A percentile compares a stretch with the other conserved stretches of the same genome.
Evolutionary conservation across 805 yeast species (phyloP).

Genomic region (Soucietia sequanensis): DNA sequence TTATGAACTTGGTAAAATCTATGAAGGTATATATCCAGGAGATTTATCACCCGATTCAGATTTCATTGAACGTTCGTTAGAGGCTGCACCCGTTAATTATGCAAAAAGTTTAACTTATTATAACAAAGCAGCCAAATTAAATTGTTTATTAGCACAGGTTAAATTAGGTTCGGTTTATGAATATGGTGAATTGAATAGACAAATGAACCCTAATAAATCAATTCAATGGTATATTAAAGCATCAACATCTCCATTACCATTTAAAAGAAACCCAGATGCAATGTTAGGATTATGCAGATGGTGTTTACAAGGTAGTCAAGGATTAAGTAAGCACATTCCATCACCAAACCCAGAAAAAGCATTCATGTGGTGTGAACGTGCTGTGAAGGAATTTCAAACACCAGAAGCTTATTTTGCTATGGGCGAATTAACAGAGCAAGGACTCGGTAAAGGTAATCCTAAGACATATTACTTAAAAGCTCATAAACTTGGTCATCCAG

Average conservation of each 20-base stretch:
- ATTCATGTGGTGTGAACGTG: slow-evolving; percentile 43
- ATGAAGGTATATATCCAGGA: slow-evolving; percentile 47
- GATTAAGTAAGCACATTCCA: slow-evolving; percentile 35
- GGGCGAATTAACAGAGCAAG: slow-evolving; percentile 40
- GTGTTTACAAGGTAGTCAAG: slow-evolving; percentile 35
- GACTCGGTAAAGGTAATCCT: slow-evolving; percentile 26
- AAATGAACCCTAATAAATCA: slow-evolving; percentile 38
- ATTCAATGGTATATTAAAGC: slow-evolving; percentile 47
- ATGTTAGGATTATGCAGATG: slow-evolving; percentile 45
- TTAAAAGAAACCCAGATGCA: slow-evolving; percentile 43
- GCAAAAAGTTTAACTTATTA: slow-evolving; percentile 41
- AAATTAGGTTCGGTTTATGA: slow-evolving; percentile 43
- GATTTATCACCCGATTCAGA: slow-evolving; percentile 36
- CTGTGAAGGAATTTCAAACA: slow-evolving; percentile 35
- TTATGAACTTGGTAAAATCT: slow-evolving; percentile 40
- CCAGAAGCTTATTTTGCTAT: slow-evolving; percentile 40
- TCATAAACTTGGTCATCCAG: slow-evolving; percentile 29
- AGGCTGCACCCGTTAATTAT: slow-evolving; percentile 42
- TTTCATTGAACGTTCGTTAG: slow-evolving; percentile 32
- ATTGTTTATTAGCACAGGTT: slow-evolving; percentile 40
- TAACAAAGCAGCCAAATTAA: slow-evolving; percentile 41
- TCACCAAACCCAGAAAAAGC: slow-evolving; percentile 36
- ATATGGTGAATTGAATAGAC: slow-evolving; percentile 41
- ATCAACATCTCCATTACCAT: slow-evolving; percentile 36
- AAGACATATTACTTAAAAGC: slow-evolving; percentile 34